These are phyloP conservation scores for Panicum virgatum DNA, from an alignment of 202 grass and related monocot genomes.

Conservation along the genomic window DNA sequence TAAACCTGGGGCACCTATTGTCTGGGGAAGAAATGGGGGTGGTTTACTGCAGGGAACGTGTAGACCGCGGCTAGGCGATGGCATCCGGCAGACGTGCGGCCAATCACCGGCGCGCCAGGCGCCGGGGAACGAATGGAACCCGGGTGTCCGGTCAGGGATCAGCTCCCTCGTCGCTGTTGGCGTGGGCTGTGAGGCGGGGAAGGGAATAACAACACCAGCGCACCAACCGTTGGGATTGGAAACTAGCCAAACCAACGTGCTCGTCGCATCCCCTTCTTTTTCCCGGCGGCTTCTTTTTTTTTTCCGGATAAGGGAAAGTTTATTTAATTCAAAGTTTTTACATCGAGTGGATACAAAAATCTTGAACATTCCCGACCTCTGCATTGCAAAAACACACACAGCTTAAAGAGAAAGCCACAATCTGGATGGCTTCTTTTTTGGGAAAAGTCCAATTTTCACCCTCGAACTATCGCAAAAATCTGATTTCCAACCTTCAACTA, in stretches of 20 bases:
- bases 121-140: not conserved
- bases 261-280: not conserved
- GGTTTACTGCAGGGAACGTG: not conserved
- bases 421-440: too few species aligned
- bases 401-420: too few species aligned
- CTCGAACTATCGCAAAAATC: too few species aligned
- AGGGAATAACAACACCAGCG: conserved; percentile 24
- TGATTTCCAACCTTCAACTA: too few species aligned
- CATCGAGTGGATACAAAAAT: too few species aligned
- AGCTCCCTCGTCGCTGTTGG: conserved; percentile 36
- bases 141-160: not conserved
- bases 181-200: conserved; percentile 20
- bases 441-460: too few species aligned
- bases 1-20: not conserved
- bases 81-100: conserved; percentile 10
- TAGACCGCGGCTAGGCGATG: not conserved
- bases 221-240: conserved; percentile 30
- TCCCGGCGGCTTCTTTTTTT: not conserved
- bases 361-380: too few species aligned
- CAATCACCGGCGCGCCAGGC: not conserved
- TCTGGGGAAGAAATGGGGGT: not conserved
- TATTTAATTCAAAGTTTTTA: too few species aligned
- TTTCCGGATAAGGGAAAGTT: too few species aligned
- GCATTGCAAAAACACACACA: too few species aligned
- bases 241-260: conserved; percentile 9